phyloP scores from a whole-genome alignment of 2,329 filamentous ascomycete species.

The Colletotrichum tamarilloi region DNA sequence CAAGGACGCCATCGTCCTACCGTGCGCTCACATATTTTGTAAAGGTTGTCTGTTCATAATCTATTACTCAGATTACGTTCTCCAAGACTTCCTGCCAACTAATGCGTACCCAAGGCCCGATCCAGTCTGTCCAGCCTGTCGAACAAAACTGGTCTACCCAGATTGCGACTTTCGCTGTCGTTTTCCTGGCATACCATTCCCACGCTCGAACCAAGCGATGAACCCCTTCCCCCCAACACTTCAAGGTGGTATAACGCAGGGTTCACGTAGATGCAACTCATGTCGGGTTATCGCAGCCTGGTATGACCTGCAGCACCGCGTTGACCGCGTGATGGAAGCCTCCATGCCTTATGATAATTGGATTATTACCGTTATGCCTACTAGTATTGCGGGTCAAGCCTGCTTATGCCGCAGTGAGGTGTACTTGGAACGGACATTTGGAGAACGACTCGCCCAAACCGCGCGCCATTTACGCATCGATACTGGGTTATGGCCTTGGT shows the following conservation, averaged over 20 bases:
- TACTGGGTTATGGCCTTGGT: neutral
- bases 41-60: slow-evolving; percentile 4
- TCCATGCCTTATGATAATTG: neutral
- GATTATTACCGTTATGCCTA: neutral
- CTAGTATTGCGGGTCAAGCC: neutral
- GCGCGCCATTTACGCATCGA: neutral
- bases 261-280: neutral
- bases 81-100: neutral
- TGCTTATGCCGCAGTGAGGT: neutral
- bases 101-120: neutral
- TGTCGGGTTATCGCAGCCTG: neutral
- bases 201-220: neutral
- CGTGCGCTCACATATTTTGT: slow-evolving; percentile 23
- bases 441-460: neutral
- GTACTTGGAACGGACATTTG: neutral
- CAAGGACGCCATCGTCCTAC: neutral
- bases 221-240: neutral
- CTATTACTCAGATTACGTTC: neutral
- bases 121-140: slow-evolving; percentile 5
- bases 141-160: neutral
- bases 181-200: slow-evolving; percentile 11
- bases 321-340: neutral
- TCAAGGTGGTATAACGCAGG: neutral
- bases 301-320: neutral
- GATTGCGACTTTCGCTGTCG: slow-evolving; percentile 2